A percentile compares a stretch with the other conserved stretches of the same genome.
Evolutionary conservation across 768 basidiomycete species (phyloP).

Genomic region (Pulveroboletus sp.): DNA sequence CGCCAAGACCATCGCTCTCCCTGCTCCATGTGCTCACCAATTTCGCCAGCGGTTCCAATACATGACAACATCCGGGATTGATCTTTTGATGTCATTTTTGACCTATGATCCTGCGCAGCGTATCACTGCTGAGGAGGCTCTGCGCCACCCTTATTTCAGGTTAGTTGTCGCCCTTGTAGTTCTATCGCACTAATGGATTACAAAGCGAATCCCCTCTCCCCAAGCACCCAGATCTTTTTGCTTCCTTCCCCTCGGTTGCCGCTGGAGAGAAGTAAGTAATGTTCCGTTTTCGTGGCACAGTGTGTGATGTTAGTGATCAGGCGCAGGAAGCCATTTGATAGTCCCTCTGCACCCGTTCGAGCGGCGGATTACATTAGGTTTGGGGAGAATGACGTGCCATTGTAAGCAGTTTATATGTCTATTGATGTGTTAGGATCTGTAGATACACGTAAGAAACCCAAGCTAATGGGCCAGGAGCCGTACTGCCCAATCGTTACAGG

Average conservation of each 20-base stretch:
- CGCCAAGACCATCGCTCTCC: conserved; percentile 73
- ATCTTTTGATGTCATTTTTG: conserved; percentile 77
- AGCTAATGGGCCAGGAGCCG: neutral
- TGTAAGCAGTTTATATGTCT: conserved; percentile 2
- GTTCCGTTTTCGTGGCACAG: neutral
- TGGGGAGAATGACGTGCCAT: conserved; percentile 56
- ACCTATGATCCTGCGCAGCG: conserved; percentile 87
- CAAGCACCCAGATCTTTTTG: conserved; percentile 94
- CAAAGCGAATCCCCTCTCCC: conserved; percentile 88
- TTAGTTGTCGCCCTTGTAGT: conserved; percentile 27
- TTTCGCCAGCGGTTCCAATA: conserved; percentile 87
- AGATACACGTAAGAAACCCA: neutral
- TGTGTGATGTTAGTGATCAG: conserved; percentile 37
- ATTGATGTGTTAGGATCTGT: neutral
- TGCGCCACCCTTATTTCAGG: conserved; percentile 92
- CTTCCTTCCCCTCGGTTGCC: conserved; percentile 93
- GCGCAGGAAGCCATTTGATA: conserved; percentile 73
- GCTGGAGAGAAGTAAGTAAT: conserved; percentile 86
- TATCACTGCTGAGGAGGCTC: conserved; percentile 86
- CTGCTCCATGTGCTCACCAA: conserved; percentile 69
- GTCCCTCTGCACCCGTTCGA: conserved; percentile 77
- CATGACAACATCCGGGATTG: conserved; percentile 79
- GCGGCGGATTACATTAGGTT: conserved; percentile 66
- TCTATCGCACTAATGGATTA: conserved; percentile 1
- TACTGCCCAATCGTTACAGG: conserved; percentile 5